These are phyloP conservation scores for Lachancea cidri DNA, from an alignment of 805 yeast genomes.

Conservation along the genomic window DNA sequence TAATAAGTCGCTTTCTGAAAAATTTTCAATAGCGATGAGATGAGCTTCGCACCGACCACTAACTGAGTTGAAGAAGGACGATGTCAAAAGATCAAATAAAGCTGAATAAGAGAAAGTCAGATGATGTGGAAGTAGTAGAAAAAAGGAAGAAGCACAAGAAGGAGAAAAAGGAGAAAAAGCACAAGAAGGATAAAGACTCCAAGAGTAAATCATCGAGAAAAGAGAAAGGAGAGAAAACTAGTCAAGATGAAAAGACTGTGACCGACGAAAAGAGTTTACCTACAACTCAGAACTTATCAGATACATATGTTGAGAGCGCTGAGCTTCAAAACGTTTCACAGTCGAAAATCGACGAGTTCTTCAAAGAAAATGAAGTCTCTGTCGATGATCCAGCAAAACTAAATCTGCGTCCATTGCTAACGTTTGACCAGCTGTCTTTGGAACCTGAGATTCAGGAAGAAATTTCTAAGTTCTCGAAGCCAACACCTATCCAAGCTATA, in stretches of 20 bases:
- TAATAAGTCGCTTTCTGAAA: conserved; percentile 7
- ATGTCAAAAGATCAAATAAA: conserved; percentile 36
- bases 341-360: conserved; percentile 56
- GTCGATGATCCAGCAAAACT: conserved; percentile 60
- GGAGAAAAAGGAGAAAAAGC: conserved; percentile 31
- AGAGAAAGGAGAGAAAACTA: conserved; percentile 33
- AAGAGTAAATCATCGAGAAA: conserved; percentile 26
- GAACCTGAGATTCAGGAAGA: conserved; percentile 53
- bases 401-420: conserved; percentile 61
- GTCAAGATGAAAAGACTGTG: conserved; percentile 35
- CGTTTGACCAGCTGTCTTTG: conserved; percentile 57
- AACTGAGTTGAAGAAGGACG: conserved; percentile 13
- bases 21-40: conserved; percentile 14
- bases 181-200: conserved; percentile 28
- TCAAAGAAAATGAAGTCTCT: conserved; percentile 67
- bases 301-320: conserved; percentile 37
- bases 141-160: conserved; percentile 33
- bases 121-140: conserved; percentile 28
- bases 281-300: conserved; percentile 8
- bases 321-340: conserved; percentile 41
- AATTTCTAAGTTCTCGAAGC: conserved; percentile 71
- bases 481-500: conserved; percentile 93
- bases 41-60: conserved; percentile 4
- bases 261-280: conserved; percentile 31
- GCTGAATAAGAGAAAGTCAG: conserved; percentile 36